Base-by-base conservation (phyloP, 2,329 filamentous ascomycete species). In the Hymenoscyphus fructigenus region DNA sequence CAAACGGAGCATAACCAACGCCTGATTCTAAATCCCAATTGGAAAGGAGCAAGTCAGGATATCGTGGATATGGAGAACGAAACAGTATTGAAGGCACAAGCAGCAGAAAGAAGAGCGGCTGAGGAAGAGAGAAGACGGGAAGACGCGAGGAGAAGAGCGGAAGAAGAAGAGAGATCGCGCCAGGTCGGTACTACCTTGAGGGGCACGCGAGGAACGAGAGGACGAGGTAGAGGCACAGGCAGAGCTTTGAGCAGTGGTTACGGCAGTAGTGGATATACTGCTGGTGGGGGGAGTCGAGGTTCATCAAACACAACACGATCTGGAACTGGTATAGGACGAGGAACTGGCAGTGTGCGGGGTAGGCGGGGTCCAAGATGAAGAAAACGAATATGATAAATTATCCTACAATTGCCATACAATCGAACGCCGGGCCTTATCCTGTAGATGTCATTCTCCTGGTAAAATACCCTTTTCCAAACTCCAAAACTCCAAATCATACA, bases 1-100 rank as follows among this genome's bases (percentile, higher is more conserved):
- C 95, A 99, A 78, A 97, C 95, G 4, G 95, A 99, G 78, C 95
- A 99, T 79, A 98, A 96, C 75, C 93, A 98, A 77, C 88, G 95
- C 28, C 82, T 99, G 60, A 89, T 99, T 56, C 83, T 98, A 57
- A 91, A 97, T 74, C 91, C 92, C 1, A 83, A 87, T 65, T 99
- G 94, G 93, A 90, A 94, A 75, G 95, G 95, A 64, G 91, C 93
- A 32, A 91, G 87, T 4, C 88, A 93, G 74, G 95, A 99, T 78
- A 79, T 97, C 47, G 83, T 87, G n/a, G 92, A 96, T 66, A 85
- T 93, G 63, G 94, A 98, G 77, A 89, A 88, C 62, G 94, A 98
- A 75, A 88, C 88, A 2, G 76, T 88, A 14, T 81, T 88, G 67
- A 88, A 86, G 72, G 90, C 91, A 74, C 89, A 92, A 71, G 92